Percentiles rank a stretch among this genome's conserved stretches.
Evolutionary conservation across 2,329 filamentous ascomycete genomes (phyloP).

Genomic region (Teratosphaeria epicoccoides): DNA sequence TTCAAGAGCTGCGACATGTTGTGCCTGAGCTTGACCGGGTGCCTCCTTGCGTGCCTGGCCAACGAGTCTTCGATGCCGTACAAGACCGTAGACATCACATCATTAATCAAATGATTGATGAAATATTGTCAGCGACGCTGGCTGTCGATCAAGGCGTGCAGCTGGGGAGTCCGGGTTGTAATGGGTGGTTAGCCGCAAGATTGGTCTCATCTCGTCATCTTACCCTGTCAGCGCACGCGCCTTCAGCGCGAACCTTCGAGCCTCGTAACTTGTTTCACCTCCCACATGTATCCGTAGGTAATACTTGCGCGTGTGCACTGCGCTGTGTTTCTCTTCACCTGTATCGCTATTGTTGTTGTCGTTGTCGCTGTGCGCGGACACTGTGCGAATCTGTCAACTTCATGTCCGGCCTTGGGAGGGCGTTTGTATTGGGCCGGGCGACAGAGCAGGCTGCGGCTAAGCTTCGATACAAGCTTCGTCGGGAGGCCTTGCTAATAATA

Average conservation of each 20-base stretch:
- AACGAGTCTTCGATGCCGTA: too few species aligned
- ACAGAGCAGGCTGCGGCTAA: neutral
- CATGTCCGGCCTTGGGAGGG: neutral
- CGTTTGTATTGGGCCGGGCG: neutral
- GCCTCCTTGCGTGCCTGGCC: too few species aligned
- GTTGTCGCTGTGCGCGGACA: neutral
- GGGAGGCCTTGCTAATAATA: neutral
- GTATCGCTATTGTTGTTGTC: neutral
- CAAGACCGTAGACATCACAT: too few species aligned
- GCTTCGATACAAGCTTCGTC: neutral
- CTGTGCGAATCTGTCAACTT: neutral
- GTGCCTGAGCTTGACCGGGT: too few species aligned
- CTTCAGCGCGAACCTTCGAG: neutral
- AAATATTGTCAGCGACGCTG: too few species aligned
- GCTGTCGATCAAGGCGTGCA: too few species aligned
- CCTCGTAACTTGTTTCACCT: neutral
- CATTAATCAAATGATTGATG: too few species aligned
- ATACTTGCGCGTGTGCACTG: neutral
- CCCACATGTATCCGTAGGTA: neutral
- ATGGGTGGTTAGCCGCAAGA: neutral
- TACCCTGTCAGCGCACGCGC: neutral
- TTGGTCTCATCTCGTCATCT: neutral
- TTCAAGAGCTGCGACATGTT: too few species aligned
- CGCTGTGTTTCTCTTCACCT: neutral
- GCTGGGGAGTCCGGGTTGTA: too few species aligned